Evolutionary conservation across 495 filamentous ascomycete species (phyloP).

Genomic region (Podospora pseudopauciseta): DNA sequence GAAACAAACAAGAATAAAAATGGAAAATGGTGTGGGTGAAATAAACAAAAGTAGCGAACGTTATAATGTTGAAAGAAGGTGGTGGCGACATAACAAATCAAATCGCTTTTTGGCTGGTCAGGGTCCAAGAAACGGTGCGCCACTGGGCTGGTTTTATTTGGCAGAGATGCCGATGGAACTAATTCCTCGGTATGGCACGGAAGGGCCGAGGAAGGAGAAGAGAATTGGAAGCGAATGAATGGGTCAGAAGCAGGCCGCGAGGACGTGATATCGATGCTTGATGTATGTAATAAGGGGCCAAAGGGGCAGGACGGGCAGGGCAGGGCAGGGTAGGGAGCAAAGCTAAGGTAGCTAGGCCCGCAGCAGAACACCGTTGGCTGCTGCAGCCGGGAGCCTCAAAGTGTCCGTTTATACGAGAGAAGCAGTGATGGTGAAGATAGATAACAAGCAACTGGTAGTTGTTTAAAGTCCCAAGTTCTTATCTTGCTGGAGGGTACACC

Average conservation of each 20-base stretch:
- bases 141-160: neutral
- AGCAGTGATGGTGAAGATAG: neutral
- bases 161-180: neutral
- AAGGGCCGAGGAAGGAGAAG: slow-evolving; percentile 7
- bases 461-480: neutral
- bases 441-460: neutral
- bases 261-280: slow-evolving; percentile 11
- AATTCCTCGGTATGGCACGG: slow-evolving; percentile 8
- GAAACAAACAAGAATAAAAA: neutral
- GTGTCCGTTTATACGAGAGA: neutral
- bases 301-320: neutral
- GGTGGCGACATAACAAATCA: neutral
- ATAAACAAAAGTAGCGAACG: neutral
- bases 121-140: neutral
- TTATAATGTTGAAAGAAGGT: neutral
- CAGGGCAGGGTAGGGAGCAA: neutral
- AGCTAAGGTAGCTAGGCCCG: neutral
- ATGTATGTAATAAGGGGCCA: slow-evolving; percentile 7
- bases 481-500: neutral
- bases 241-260: neutral
- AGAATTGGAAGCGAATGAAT: neutral
- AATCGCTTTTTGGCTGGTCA: neutral
- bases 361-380: neutral
- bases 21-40: neutral
- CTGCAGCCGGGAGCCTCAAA: slow-evolving; percentile 1